Evolutionary conservation across 192 early-diverging fungal genomes (phyloP).

Genomic region (Phycomyces blakesleeanus): DNA sequence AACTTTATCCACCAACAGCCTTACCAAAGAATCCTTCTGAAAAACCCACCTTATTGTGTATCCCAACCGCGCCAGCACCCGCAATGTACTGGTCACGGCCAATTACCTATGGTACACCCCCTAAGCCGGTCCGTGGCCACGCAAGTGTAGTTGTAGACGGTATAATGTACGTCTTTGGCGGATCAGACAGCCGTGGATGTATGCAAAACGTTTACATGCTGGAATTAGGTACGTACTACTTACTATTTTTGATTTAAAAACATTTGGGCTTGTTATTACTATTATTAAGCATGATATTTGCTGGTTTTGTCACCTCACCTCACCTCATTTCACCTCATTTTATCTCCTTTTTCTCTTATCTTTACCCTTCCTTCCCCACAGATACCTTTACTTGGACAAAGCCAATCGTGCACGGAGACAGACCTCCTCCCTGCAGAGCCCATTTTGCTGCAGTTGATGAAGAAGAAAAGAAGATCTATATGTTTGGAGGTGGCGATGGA

Average conservation of each 20-base stretch:
- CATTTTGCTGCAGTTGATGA: constrained; percentile 72
- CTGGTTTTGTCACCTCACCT: too few relatives aligned
- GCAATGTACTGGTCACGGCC: constrained; percentile 75
- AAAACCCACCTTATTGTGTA: too few relatives aligned
- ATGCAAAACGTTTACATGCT: constrained; percentile 74
- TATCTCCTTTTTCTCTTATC: too few relatives aligned
- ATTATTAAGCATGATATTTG: too few relatives aligned
- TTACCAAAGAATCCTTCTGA: too few relatives aligned
- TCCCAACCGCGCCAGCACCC: constrained; percentile 55
- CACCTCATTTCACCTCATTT: too few relatives aligned
- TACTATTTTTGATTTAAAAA: neutral
- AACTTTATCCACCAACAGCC: too few relatives aligned
- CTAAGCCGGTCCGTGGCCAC: constrained; percentile 72
- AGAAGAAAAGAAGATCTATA: constrained; percentile 50
- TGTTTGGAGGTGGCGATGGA: constrained; percentile 89
- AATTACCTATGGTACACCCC: constrained; percentile 55
- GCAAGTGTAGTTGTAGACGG: constrained; percentile 72
- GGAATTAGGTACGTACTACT: constrained; percentile 55
- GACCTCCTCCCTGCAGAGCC: constrained; percentile 78
- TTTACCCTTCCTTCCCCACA: constrained; percentile 9
- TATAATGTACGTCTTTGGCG: constrained; percentile 80
- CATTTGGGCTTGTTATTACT: too few relatives aligned
- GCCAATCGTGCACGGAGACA: constrained; percentile 62
- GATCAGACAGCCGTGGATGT: constrained; percentile 69
- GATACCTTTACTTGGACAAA: constrained; percentile 82